Percentiles rank a stretch among this genome's conserved stretches.
These are phyloP conservation scores for Annulohypoxylon truncatum DNA, from an alignment of 2,329 filamentous ascomycete species.

Conservation along the genomic window DNA sequence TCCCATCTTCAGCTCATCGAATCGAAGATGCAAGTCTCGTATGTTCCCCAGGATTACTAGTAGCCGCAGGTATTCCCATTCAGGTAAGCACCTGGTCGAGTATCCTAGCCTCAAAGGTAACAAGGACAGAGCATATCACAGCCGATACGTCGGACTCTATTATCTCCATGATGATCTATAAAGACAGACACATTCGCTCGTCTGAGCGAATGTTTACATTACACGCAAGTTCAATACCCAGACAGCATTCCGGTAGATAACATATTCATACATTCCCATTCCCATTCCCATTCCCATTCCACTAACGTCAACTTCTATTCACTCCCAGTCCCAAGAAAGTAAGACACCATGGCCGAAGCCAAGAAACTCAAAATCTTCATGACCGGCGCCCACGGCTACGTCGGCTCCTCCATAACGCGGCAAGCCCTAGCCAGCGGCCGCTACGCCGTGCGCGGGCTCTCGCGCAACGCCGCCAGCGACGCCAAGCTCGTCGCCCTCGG, in stretches of 20 bases:
- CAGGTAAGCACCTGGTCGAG: neutral
- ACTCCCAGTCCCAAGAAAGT: too few relatives aligned
- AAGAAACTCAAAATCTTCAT: slow-evolving; percentile 51
- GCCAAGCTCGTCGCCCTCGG: slow-evolving; percentile 53
- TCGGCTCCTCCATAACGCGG: slow-evolving; percentile 53
- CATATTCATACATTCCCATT: neutral
- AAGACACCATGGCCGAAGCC: slow-evolving; percentile 26
- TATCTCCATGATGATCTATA: neutral
- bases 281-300: too few relatives aligned
- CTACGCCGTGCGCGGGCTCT: slow-evolving; percentile 56
- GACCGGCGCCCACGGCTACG: slow-evolving; percentile 55
- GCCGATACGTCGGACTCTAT: neutral
- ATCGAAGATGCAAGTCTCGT: too few relatives aligned
- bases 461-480: slow-evolving; percentile 53
- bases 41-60: too few relatives aligned
- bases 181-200: neutral
- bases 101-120: neutral
- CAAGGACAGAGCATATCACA: neutral
- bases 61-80: too few relatives aligned
- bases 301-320: too few relatives aligned
- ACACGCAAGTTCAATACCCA: neutral
- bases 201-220: neutral
- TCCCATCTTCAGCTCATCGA: too few relatives aligned
- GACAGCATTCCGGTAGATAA: neutral
- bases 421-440: slow-evolving; percentile 54